Base-by-base conservation (phyloP, 306 rosid genomes). In the Lablab purpureus region DNA sequence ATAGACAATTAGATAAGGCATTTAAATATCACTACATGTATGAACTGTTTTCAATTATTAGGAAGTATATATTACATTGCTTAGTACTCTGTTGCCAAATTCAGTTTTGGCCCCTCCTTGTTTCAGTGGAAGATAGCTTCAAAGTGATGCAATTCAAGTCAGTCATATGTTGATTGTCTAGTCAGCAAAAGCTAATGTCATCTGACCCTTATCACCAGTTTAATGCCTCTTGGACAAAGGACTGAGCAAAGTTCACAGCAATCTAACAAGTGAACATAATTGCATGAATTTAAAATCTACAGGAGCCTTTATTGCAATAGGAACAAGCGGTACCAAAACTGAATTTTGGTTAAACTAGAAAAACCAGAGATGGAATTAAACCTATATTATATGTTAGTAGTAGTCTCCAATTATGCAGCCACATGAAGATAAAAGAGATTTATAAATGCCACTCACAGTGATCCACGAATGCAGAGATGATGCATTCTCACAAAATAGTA, bases 91-190 rank as follows among this genome's bases (percentile, higher is more conserved):
- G 47, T 68, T 30, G 14, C 43, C 60, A 28, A 70, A 69, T 76
- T 60, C 68, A 40, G 34, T 25, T 59, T 37, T 71, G 58, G 4
- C 6, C 41, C 43, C 36, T n/a, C 10, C 58, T 40, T 41, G 62
- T 64, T 80, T 81, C 34, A 34, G 58, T 60, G 49, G 37, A 71
- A 71, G 75, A 32, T 37, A 76, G 37, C 71, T 82, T 41, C 27
- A 51, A 76, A 60, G 43, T 76, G 36, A 71, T 49, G 43, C 51
- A 28, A 55, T 27, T 63, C 37, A 72, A 2, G 27, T 51, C 74
- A 77, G 50, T 79, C 37, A 49, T 22, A 21, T 3, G 64, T 49
- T 79, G 49, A 71, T 17, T 47, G 41, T 54, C 71, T 34, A 3
- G 25, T 74, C 28, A 30, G 17, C 73, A 49, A 37, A 69, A 50